These are phyloP conservation scores for Sugiyamaella boreocaroliniensis DNA, from an alignment of 805 yeast species.

Conservation along the genomic window DNA sequence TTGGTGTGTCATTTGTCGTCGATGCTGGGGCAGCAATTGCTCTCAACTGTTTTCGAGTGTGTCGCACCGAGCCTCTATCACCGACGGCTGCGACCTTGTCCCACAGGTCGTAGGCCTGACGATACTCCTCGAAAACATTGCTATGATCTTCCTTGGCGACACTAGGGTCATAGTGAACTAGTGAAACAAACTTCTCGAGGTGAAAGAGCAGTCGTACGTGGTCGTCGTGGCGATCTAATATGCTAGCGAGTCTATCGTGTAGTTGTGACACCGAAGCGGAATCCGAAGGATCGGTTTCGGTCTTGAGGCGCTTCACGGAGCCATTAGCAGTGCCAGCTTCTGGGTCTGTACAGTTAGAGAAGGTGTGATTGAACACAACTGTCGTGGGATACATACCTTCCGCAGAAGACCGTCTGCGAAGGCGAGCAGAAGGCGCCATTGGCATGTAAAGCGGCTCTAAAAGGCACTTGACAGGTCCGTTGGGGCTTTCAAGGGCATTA, in stretches of 20 bases:
- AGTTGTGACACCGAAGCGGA: neutral
- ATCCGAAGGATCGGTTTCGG: neutral
- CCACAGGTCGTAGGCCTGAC: constrained; percentile 35
- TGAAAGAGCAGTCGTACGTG: constrained; percentile 34
- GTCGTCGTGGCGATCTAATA: constrained; percentile 30
- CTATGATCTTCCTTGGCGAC: constrained; percentile 31
- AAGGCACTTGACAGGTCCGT: neutral
- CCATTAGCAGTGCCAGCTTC: neutral
- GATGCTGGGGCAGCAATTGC: constrained; percentile 4
- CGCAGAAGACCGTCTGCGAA: constrained; percentile 9
- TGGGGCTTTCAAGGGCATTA: constrained; percentile 2
- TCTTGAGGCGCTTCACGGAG: neutral
- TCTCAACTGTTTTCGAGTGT: constrained; percentile 24
- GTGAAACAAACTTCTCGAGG: constrained; percentile 34
- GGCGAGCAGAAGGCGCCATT: constrained; percentile 5
- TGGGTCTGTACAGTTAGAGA: neutral
- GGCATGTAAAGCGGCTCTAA: neutral
- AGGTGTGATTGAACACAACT: neutral
- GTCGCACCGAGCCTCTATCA: constrained; percentile 24
- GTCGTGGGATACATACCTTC: neutral
- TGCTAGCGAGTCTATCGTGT: constrained; percentile 14
- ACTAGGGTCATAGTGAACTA: constrained; percentile 33
- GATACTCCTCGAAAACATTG: constrained; percentile 28
- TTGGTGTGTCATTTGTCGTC: neutral
- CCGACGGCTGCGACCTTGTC: constrained; percentile 26